These are phyloP conservation scores for Aspergillus nidulans DNA, from an alignment of 495 filamentous ascomycete species.

Conservation along the genomic window DNA sequence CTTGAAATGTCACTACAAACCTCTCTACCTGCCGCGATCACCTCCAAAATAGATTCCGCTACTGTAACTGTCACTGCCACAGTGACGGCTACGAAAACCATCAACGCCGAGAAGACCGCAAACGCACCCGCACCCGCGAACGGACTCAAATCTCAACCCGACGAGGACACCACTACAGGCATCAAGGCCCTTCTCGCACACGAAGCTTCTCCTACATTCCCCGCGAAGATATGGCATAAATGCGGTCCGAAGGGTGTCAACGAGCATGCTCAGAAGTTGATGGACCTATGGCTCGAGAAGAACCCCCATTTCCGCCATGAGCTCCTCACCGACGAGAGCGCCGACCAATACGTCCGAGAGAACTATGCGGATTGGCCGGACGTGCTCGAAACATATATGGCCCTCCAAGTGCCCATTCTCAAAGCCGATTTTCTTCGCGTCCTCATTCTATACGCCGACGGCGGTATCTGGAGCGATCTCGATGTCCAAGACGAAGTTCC, in stretches of 20 bases:
- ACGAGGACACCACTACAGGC: background rate
- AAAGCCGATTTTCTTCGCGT: constrained; percentile 42
- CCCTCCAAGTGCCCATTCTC: constrained; percentile 29
- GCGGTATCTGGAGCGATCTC: constrained; percentile 44
- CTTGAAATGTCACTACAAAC: constrained; percentile 6
- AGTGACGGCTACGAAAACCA: constrained; percentile 3
- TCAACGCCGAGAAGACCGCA: background rate
- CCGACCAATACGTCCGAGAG: constrained; percentile 27
- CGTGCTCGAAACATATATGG: constrained; percentile 22
- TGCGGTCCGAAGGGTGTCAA: constrained; percentile 18
- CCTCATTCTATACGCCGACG: constrained; percentile 34
- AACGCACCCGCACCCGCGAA: background rate
- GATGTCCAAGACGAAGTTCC: constrained; percentile 33
- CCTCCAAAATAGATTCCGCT: background rate
- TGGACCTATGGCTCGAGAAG: constrained; percentile 22
- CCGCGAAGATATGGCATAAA: constrained; percentile 32
- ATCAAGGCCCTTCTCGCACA: constrained; percentile 1
- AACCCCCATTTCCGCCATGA: constrained; percentile 34
- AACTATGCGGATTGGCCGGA: constrained; percentile 24
- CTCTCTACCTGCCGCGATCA: background rate
- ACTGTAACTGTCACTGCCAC: constrained; percentile 3
- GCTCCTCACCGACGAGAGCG: constrained; percentile 30
- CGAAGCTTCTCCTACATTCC: constrained; percentile 7
- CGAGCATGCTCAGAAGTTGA: constrained; percentile 7
- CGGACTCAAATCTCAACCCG: too few species aligned